These are phyloP conservation scores for Aspergillus puulaauensis DNA, from an alignment of 2,329 filamentous ascomycete species.

Conservation along the genomic window DNA sequence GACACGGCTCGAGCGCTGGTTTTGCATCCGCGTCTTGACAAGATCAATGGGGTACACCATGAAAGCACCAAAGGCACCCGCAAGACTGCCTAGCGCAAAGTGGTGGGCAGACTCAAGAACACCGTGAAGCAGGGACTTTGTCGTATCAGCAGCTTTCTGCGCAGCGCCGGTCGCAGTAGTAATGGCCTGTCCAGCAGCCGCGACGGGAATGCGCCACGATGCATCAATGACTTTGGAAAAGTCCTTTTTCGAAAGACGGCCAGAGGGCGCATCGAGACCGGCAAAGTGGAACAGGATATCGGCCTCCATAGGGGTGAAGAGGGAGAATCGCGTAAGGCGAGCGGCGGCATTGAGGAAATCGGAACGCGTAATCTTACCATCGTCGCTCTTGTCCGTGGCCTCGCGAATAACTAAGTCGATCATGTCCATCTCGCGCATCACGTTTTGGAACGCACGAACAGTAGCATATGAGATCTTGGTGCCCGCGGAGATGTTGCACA, in stretches of 20 bases:
- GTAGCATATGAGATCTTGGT: slow-evolving; percentile 98
- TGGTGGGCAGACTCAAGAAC: slow-evolving; percentile 80
- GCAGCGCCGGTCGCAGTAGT: slow-evolving; percentile 44
- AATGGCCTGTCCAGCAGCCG: slow-evolving; percentile 50
- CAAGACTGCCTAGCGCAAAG: slow-evolving; percentile 83
- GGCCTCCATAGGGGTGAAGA: slow-evolving; percentile 97
- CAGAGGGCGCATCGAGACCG: slow-evolving; percentile 84
- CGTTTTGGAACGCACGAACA: slow-evolving; percentile 95
- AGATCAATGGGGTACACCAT: slow-evolving; percentile 99
- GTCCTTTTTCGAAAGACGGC: slow-evolving; percentile 75
- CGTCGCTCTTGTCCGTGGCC: slow-evolving; percentile 76
- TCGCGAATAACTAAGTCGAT: slow-evolving; percentile 90
- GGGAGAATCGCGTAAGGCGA: slow-evolving; percentile 85
- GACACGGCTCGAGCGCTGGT: slow-evolving; percentile 79
- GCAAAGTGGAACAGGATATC: slow-evolving; percentile 99
- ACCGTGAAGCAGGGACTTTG: slow-evolving; percentile 60
- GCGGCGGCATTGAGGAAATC: slow-evolving; percentile 96
- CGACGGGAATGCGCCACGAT: slow-evolving; percentile 73
- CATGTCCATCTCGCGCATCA: slow-evolving; percentile 96
- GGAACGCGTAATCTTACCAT: slow-evolving; percentile 89
- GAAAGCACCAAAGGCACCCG: slow-evolving; percentile 95
- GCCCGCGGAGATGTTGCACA: slow-evolving; percentile 90
- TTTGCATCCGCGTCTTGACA: slow-evolving; percentile 98
- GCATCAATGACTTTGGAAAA: slow-evolving; percentile 95
- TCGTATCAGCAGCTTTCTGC: slow-evolving; percentile 55